Evolutionary conservation across 371 early-diverging fungal species (phyloP), one percentile per base, ranked within the genome.

Genomic region (Mucor irregularis): DNA sequence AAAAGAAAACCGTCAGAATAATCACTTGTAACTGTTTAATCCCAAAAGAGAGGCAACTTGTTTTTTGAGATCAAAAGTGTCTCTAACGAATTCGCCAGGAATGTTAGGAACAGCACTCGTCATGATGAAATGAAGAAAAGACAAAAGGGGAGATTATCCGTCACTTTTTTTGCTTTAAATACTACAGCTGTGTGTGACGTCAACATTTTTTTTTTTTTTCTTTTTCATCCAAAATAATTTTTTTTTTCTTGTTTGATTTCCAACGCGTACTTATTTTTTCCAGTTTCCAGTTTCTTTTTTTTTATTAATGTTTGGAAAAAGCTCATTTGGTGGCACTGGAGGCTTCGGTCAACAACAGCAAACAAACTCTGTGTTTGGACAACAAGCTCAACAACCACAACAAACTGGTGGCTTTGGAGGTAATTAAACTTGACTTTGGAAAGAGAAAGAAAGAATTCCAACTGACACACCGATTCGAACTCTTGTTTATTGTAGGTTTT

Each of bases 261-360:
- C n/a, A n/a, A n/a, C n/a, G n/a, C n/a, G n/a, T n/a, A n/a, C n/a
- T n/a, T n/a, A n/a, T n/a, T n/a, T n/a, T n/a, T n/a, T n/a, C n/a
- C n/a, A n/a, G n/a, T n/a, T n/a, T n/a, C n/a, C n/a, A n/a, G n/a
- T n/a, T n/a, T n/a, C n/a, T n/a, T n/a, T n/a, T n/a, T n/a, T n/a
- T n/a, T 8, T 9, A 39, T 10, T 19, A 19, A 76, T 76, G 76
- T 78, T 78, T 68, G 73, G 73, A 40, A 67, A 60, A 65, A 52
- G 69, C 45, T 62, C 71, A 22, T 78, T 78, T 55, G 76, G 75
- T 31, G 51, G 42, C 48, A 51, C 56, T 47, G 64, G 69, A 44
- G 81, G 76, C 42, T 85, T 85, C 58, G 86, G 86, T 22, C 84
- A 81, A 35, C 88, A 79, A 10, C 76, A 71, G 26, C 76, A 80